Evolutionary conservation across 805 yeast species (phyloP).

Genomic region (Saturnispora kantuleensis): DNA sequence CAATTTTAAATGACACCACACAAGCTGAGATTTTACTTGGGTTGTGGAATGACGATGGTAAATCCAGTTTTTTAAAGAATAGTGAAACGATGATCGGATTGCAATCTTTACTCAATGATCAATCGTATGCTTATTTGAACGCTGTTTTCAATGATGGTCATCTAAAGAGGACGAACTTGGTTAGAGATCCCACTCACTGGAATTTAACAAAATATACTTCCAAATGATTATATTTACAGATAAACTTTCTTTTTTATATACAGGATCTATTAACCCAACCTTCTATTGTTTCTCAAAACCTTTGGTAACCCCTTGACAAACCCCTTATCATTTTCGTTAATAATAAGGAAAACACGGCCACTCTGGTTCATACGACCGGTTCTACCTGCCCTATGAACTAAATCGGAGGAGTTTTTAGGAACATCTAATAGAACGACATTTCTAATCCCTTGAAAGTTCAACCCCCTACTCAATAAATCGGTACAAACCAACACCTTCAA

Average conservation of each 20-base stretch:
- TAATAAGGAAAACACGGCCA: constrained; percentile 79
- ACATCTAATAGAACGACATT: constrained; percentile 79
- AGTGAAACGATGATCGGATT: constrained; percentile 1
- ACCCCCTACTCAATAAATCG: constrained; percentile 82
- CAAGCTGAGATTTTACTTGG: constrained; percentile 6
- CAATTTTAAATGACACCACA: constrained; percentile 17
- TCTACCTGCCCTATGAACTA: constrained; percentile 87
- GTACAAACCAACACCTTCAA: constrained; percentile 76
- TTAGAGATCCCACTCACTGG: constrained; percentile 9
- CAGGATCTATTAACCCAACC: constrained; percentile 19
- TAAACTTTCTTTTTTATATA: not conserved
- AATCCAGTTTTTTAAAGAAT: not conserved
- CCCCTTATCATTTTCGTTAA: constrained; percentile 54
- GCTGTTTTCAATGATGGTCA: constrained; percentile 23
- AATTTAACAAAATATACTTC: not conserved
- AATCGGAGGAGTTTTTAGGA: constrained; percentile 75
- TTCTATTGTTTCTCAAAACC: constrained; percentile 45
- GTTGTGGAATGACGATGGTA: not conserved
- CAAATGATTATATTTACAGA: not conserved
- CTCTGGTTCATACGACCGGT: constrained; percentile 87
- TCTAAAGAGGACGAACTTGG: not conserved
- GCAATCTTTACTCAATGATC: constrained; percentile 5
- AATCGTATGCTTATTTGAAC: constrained; percentile 37
- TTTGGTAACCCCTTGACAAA: constrained; percentile 79
- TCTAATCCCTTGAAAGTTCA: constrained; percentile 73